phyloP scores from a whole-genome alignment of 2,329 filamentous ascomycete species.

The Davidsoniella virescens region DNA sequence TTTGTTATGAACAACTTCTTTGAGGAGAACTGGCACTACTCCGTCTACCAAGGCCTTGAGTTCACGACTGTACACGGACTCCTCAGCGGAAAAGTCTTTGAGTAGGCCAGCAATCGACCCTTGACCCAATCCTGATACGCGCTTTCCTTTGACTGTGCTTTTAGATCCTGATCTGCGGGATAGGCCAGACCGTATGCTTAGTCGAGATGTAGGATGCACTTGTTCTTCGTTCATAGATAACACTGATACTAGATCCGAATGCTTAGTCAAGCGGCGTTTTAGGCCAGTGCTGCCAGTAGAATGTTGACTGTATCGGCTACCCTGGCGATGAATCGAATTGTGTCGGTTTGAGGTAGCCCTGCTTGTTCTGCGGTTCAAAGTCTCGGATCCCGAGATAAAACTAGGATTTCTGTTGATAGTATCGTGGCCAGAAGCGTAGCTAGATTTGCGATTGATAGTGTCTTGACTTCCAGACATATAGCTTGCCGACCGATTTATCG shows the following conservation, averaged over 20 bases:
- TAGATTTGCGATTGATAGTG: slow-evolving; percentile 2
- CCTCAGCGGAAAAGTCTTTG: slow-evolving; percentile 65
- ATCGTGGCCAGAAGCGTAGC: slow-evolving; percentile 2
- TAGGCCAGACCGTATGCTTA: slow-evolving; percentile 3
- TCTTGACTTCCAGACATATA: slow-evolving; percentile 1
- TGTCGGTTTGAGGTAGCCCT: background rate
- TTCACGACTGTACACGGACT: slow-evolving; percentile 76
- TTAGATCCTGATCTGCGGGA: slow-evolving; percentile 7
- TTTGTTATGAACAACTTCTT: slow-evolving; percentile 60
- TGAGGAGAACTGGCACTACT: slow-evolving; percentile 81
- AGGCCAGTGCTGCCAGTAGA: slow-evolving; percentile 24
- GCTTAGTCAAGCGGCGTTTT: slow-evolving; percentile 68
- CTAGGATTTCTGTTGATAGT: slow-evolving; percentile 7
- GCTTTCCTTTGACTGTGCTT: slow-evolving; percentile 2
- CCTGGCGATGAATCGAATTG: slow-evolving; percentile 1
- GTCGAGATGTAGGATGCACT: slow-evolving; percentile 44
- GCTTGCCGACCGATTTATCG: slow-evolving; percentile 5
- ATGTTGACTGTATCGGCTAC: slow-evolving; percentile 8
- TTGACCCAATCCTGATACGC: background rate
- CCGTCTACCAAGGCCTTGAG: slow-evolving; percentile 86
- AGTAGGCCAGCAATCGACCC: slow-evolving; percentile 60
- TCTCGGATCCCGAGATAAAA: slow-evolving; percentile 1
- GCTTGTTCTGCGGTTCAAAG: slow-evolving; percentile 1
- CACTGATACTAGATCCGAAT: slow-evolving; percentile 87
- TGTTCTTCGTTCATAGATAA: slow-evolving; percentile 54